A percentile compares a stretch with the other conserved stretches of the same genome.
These are phyloP conservation scores for Fusarium sacchari DNA, from an alignment of 2,329 filamentous ascomycete genomes.

Conservation along the genomic window DNA sequence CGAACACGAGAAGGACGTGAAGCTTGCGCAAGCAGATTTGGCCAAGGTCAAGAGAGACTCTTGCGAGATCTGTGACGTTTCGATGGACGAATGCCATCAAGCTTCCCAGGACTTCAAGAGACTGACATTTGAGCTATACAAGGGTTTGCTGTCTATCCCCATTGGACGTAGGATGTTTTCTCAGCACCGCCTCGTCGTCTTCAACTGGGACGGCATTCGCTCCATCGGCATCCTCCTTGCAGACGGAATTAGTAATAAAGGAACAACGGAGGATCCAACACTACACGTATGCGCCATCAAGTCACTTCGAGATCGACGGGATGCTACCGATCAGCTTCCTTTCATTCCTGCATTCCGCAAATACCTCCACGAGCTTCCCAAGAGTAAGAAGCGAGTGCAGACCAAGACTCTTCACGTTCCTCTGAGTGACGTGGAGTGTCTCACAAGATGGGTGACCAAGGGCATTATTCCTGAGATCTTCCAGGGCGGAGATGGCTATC, in stretches of 20 bases:
- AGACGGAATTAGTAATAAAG: constrained; percentile 75
- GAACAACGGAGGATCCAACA: constrained; percentile 66
- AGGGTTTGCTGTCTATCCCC: constrained; percentile 80
- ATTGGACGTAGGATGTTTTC: constrained; percentile 83
- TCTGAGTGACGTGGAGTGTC: constrained; percentile 82
- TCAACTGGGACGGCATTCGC: constrained; percentile 83
- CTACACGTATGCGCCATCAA: constrained; percentile 84
- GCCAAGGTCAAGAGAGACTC: constrained; percentile 88
- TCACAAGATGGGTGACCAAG: constrained; percentile 75
- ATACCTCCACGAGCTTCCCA: constrained; percentile 74
- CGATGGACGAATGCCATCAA: constrained; percentile 83
- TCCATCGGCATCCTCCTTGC: constrained; percentile 83
- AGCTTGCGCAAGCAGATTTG: constrained; percentile 89
- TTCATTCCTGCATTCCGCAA: constrained; percentile 78
- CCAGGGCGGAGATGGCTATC: constrained; percentile 59
- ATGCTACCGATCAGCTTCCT: constrained; percentile 86
- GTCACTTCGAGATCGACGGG: constrained; percentile 72
- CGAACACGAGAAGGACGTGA: constrained; percentile 95
- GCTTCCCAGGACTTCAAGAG: constrained; percentile 82
- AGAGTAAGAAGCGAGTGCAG: constrained; percentile 72
- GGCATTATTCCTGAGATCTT: constrained; percentile 70
- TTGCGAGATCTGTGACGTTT: constrained; percentile 82
- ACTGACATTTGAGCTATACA: constrained; percentile 83
- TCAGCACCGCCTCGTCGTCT: constrained; percentile 81
- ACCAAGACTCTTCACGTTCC: constrained; percentile 76